Conservation (phyloP, 129 eudicot species). For the Dittrichia graveolens region DNA sequence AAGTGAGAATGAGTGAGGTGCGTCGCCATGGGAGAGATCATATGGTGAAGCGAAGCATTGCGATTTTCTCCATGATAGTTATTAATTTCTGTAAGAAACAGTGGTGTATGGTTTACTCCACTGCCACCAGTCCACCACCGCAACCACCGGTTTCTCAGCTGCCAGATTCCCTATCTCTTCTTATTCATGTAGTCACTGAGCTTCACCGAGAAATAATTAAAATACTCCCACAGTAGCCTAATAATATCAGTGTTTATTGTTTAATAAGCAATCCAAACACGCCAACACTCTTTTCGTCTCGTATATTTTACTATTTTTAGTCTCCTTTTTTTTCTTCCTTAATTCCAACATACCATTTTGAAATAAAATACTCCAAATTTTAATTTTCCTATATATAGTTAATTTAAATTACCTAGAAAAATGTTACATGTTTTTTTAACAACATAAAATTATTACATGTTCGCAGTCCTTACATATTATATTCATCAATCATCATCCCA, state of each 20-base stretch:
- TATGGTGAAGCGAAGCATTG: slow-evolving; percentile 26
- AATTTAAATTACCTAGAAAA: too few species aligned
- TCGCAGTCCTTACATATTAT: too few species aligned
- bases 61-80: not conserved
- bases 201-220: not conserved
- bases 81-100: not conserved
- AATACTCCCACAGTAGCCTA: too few species aligned
- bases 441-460: too few species aligned
- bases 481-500: too few species aligned
- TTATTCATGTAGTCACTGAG: not conserved
- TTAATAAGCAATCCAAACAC: not conserved
- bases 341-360: too few species aligned
- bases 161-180: slow-evolving; percentile 30
- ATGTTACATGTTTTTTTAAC: too few species aligned
- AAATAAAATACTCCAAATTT: too few species aligned
- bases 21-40: slow-evolving; percentile 27
- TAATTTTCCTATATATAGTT: too few species aligned
- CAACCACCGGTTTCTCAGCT: slow-evolving; percentile 23
- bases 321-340: too few species aligned
- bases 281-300: not conserved
- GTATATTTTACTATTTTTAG: not conserved
- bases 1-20: slow-evolving; percentile 35
- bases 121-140: slow-evolving; percentile 19
- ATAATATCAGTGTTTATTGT: too few species aligned
- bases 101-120: slow-evolving; percentile 20